Conservation (phyloP, 306 rosid genomes). For the Inga laurina region DNA sequence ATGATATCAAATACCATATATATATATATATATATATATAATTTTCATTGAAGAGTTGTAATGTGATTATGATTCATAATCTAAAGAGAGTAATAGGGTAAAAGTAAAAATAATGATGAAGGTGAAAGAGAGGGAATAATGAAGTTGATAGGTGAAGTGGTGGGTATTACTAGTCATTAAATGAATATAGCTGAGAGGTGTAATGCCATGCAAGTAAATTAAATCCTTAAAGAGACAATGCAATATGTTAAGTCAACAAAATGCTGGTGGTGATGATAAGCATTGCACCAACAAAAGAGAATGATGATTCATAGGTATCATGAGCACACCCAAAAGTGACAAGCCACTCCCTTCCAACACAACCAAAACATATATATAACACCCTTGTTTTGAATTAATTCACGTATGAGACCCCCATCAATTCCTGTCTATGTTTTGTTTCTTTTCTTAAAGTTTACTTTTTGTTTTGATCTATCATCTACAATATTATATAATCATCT, state of each 20-base stretch:
- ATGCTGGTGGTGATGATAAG: neutral
- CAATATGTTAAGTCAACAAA: neutral
- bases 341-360: constrained; percentile 5
- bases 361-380: neutral
- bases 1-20: too few relatives aligned
- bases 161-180: neutral
- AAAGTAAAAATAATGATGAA: neutral
- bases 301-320: neutral
- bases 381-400: neutral
- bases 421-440: neutral
- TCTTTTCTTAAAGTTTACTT: too few relatives aligned
- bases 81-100: neutral
- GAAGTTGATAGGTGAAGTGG: neutral
- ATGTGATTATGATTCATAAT: neutral
- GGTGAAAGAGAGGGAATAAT: neutral
- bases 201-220: neutral
- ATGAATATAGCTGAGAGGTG: neutral
- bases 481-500: too few relatives aligned
- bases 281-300: constrained; percentile 1
- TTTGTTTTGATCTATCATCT: too few relatives aligned
- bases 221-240: neutral
- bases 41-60: too few relatives aligned
- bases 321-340: neutral
- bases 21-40: too few relatives aligned
- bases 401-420: neutral